A percentile compares a stretch with the other conserved stretches of the same genome.
These are phyloP conservation scores for Neospermospora avenae DNA, from an alignment of 2,329 filamentous ascomycete species.

Conservation along the genomic window DNA sequence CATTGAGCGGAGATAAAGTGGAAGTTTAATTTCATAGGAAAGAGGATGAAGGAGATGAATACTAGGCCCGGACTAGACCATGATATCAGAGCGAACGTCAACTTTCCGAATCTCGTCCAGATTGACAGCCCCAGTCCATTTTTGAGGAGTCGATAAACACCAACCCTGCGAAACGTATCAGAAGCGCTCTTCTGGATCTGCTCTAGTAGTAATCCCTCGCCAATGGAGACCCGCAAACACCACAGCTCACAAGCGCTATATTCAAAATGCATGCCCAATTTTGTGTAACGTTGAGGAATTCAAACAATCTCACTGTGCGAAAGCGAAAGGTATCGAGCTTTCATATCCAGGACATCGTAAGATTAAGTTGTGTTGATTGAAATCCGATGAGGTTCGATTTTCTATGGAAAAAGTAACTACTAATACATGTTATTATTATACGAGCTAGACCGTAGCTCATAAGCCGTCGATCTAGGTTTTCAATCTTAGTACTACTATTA, in stretches of 20 bases:
- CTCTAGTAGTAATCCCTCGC: neutral
- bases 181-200: neutral
- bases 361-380: neutral
- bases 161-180: constrained; percentile 5
- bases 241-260: neutral
- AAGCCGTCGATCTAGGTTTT: no score
- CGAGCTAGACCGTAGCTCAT: no score
- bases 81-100: neutral
- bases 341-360: neutral
- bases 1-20: no score
- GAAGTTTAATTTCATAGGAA: no score
- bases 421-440: no score
- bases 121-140: neutral
- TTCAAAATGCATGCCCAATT: neutral
- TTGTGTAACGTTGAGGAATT: neutral
- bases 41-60: no score
- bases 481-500: no score
- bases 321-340: neutral
- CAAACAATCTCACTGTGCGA: constrained; percentile 9
- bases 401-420: no score
- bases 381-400: no score
- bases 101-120: neutral
- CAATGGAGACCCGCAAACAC: neutral
- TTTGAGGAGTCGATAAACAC: constrained; percentile 3
- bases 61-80: no score